These are phyloP conservation scores for Hippophae tibetana DNA, from an alignment of 306 rosid genomes.

Conservation along the genomic window DNA sequence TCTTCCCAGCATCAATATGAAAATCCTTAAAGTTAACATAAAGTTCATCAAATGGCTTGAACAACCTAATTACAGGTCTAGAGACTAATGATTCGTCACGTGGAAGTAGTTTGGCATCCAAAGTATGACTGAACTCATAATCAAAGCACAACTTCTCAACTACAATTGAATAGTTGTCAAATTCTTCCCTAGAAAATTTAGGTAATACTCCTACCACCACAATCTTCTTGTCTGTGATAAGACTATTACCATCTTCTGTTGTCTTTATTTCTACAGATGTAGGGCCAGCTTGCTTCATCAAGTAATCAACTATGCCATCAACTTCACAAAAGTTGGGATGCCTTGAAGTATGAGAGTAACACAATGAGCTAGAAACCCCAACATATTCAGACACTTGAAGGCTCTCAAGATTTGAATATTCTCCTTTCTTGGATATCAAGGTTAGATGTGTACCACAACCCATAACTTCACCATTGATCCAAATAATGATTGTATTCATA, in stretches of 20 bases:
- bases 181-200: too few relatives aligned
- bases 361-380: slow-evolving; percentile 25
- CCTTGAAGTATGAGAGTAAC: slow-evolving; percentile 40
- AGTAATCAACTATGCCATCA: slow-evolving; percentile 44
- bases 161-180: slow-evolving; percentile 11
- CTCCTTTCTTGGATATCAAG: slow-evolving; percentile 45
- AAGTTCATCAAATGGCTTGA: too few relatives aligned
- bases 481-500: slow-evolving; percentile 55
- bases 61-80: too few relatives aligned
- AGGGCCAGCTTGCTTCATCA: slow-evolving; percentile 86
- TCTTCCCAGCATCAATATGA: too few relatives aligned
- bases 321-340: slow-evolving; percentile 40
- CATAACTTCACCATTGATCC: slow-evolving; percentile 58
- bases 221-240: slow-evolving; percentile 20
- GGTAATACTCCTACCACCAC: too few relatives aligned
- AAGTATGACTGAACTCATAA: slow-evolving; percentile 72
- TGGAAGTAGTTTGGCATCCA: slow-evolving; percentile 75
- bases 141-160: slow-evolving; percentile 82
- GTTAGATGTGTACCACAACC: slow-evolving; percentile 63
- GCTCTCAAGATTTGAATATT: slow-evolving; percentile 27
- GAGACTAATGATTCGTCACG: slow-evolving; percentile 43
- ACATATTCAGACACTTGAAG: slow-evolving; percentile 20
- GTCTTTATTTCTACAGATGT: slow-evolving; percentile 62
- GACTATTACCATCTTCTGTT: slow-evolving; percentile 44
- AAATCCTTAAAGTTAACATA: too few relatives aligned